Base-by-base conservation (phyloP, 1,284 basidiomycete species). In the Irpex rosettiformis region DNA sequence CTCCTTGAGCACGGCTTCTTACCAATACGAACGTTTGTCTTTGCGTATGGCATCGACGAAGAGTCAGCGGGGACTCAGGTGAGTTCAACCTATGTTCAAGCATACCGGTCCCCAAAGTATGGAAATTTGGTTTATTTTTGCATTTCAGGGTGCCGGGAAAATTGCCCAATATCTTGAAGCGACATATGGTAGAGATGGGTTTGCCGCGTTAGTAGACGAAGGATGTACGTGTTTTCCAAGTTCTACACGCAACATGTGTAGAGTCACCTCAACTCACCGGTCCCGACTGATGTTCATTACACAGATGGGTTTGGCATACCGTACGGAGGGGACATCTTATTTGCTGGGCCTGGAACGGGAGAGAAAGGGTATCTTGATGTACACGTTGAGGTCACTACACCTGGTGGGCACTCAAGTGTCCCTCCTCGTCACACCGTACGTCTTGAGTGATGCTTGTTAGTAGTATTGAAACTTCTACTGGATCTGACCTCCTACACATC, bases 11-110 rank as follows among this genome's bases (percentile, higher is more conserved):
- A 68, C 18, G 80, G 75, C 21, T 86, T 84, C 62, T 57, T 72
- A 22, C 85, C 84, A 0, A 67, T 69, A 18, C 77, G 85, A 3
- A 79, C 79, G 0, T 73, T 91, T 43, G 74, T 91, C 18, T 72
- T 88, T 47, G 81, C 83, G 1, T 84, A 82, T 55, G 89, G 89
- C 8, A 83, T 83, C 55, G 88, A 91, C 65, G 89, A 91, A 66
- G 89, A 91, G 70, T 69, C 76, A 1, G 73, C 77, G 18, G 84
- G 85, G 3, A 67, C 71, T 27, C 74, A 78, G 49, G 80, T 79
- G 56, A 54, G 69, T 8, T 21, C 27, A 49, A 11, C 6, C 4
- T 13, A n/a, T n/a, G n/a, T n/a, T n/a, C n/a, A n/a, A n/a, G n/a
- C n/a, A n/a, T n/a, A n/a, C n/a, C n/a, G n/a, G n/a, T n/a, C n/a